These are phyloP conservation scores for Lasiodiplodia sp. DNA, from an alignment of 2,329 filamentous ascomycete species.

Conservation along the genomic window DNA sequence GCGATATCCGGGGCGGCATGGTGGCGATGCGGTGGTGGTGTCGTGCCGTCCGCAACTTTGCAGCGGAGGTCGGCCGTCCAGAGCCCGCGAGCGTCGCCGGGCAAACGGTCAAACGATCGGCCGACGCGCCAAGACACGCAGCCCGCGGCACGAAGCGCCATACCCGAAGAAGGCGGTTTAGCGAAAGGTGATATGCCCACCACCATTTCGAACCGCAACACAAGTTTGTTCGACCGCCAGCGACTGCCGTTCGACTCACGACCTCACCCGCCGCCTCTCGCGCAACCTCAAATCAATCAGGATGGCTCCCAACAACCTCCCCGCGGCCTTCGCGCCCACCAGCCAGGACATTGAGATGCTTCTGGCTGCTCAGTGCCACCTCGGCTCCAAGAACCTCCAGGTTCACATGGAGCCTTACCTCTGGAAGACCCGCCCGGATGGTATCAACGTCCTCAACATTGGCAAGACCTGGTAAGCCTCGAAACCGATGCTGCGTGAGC, in stretches of 20 bases:
- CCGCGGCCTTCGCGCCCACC: conserved; percentile 95
- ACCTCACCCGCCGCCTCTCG: conserved; percentile 32
- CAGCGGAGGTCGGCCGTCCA: conserved; percentile 10
- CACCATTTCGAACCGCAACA: conserved; percentile 31
- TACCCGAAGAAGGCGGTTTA: conserved; percentile 33
- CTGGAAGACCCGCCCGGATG: conserved; percentile 98
- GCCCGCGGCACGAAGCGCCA: background rate
- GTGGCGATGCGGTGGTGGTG: conserved; percentile 30
- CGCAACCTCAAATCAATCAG: conserved; percentile 61
- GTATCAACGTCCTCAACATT: conserved; percentile 99
- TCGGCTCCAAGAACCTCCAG: conserved; percentile 99
- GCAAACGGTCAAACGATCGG: conserved; percentile 22
- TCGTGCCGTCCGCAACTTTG: conserved; percentile 17
- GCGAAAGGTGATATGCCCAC: conserved; percentile 33
- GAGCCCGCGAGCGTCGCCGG: conserved; percentile 8
- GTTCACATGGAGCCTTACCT: conserved; percentile 99
- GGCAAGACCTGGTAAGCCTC: conserved; percentile 95
- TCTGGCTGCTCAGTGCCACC: conserved; percentile 93
- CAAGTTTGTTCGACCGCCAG: conserved; percentile 31
- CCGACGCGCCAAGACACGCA: conserved; percentile 1
- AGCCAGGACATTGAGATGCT: conserved; percentile 99
- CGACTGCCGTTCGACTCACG: conserved; percentile 36
- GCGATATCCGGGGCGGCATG: conserved; percentile 59
- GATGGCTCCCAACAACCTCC: conserved; percentile 95
- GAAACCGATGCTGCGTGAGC: conserved; percentile 3